A percentile compares a stretch with the other conserved stretches of the same genome.
phyloP scores from a whole-genome alignment of 495 filamentous ascomycete species.

The Penicilliopsis zonata region DNA sequence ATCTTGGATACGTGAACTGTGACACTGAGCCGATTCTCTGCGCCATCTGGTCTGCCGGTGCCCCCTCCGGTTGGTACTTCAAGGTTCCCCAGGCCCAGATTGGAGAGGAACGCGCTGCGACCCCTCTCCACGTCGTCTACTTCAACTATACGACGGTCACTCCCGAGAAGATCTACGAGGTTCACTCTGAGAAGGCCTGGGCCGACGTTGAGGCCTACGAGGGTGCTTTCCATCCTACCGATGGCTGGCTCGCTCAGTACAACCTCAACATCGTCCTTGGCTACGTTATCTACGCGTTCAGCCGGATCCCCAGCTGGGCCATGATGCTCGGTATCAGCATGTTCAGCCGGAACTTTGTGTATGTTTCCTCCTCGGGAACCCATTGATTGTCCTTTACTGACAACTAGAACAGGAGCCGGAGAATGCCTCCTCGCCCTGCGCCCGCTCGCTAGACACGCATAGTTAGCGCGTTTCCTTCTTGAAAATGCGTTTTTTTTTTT shows the following conservation, averaged over 20 bases:
- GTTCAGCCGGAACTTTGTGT: conserved; percentile 77
- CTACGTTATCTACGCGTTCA: conserved; percentile 50
- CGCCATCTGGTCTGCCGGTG: conserved; percentile 63
- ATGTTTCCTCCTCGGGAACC: conserved; percentile 30
- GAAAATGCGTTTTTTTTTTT: conserved; percentile 5
- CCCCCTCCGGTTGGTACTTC: conserved; percentile 62
- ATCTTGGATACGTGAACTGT: conserved; percentile 66
- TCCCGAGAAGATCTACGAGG: conserved; percentile 45
- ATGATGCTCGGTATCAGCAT: conserved; percentile 77
- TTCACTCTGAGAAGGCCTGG: conserved; percentile 52
- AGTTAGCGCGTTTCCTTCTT: conserved; percentile 8
- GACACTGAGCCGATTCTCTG: conserved; percentile 71
- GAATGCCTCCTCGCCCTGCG: conserved; percentile 8
- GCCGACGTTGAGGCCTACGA: conserved; percentile 45
- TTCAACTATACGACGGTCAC: conserved; percentile 57
- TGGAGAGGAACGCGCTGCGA: conserved; percentile 25
- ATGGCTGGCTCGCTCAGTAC: conserved; percentile 55
- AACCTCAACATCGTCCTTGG: conserved; percentile 53
- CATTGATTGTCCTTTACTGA: conserved; percentile 8
- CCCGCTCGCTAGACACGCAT: conserved; percentile 14
- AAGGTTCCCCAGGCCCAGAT: conserved; percentile 48
- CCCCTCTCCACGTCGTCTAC: conserved; percentile 42
- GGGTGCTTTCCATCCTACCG: conserved; percentile 69
- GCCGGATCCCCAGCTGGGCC: conserved; percentile 52
- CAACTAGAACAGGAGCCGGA: conserved; percentile 21